phyloP scores from a whole-genome alignment of 140 eudicot species.

The Erigeron philadelphicus region DNA sequence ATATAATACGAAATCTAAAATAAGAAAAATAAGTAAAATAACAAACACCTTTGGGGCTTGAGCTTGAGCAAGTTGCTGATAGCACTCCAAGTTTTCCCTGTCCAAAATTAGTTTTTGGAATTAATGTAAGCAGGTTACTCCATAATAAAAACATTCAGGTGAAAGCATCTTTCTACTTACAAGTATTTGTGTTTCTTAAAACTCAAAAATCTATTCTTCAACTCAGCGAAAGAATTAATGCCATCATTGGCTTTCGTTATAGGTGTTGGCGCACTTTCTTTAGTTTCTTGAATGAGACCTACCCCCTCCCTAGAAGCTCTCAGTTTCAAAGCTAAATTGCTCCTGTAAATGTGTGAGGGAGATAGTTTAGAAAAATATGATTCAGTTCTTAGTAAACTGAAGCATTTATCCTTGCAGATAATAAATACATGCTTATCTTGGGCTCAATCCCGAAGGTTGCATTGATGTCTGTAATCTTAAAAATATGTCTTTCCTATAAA shows the following conservation, averaged over 20 bases:
- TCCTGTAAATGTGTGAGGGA: constrained; percentile 36
- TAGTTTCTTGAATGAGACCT: constrained; percentile 43
- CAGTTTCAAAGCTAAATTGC: constrained; percentile 43
- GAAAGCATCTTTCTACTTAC: constrained; percentile 40
- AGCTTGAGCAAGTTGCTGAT: constrained; percentile 54
- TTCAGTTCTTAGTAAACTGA: constrained; percentile 13
- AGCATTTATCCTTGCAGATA: constrained; percentile 20
- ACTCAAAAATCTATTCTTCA: constrained; percentile 63
- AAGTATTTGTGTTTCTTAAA: constrained; percentile 75
- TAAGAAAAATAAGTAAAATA: not conserved
- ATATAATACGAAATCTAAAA: not conserved
- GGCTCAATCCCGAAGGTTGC: constrained; percentile 47
- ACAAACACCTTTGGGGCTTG: constrained; percentile 87
- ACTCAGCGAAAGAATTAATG: constrained; percentile 43
- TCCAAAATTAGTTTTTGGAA: constrained; percentile 11
- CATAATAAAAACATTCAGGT: not conserved
- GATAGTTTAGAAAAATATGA: constrained; percentile 16
- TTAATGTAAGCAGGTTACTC: not conserved
- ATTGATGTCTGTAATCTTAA: constrained; percentile 43
- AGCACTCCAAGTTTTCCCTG: constrained; percentile 77
- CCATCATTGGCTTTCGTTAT: constrained; percentile 32
- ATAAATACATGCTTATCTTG: constrained; percentile 48
- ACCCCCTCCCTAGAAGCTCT: constrained; percentile 50
- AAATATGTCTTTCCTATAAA: constrained; percentile 42
- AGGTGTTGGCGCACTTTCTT: constrained; percentile 28